Percentiles rank a stretch among this genome's conserved stretches.
phyloP scores from a whole-genome alignment of 2,329 filamentous ascomycete genomes.

The Cordyceps cateniannulata region DNA sequence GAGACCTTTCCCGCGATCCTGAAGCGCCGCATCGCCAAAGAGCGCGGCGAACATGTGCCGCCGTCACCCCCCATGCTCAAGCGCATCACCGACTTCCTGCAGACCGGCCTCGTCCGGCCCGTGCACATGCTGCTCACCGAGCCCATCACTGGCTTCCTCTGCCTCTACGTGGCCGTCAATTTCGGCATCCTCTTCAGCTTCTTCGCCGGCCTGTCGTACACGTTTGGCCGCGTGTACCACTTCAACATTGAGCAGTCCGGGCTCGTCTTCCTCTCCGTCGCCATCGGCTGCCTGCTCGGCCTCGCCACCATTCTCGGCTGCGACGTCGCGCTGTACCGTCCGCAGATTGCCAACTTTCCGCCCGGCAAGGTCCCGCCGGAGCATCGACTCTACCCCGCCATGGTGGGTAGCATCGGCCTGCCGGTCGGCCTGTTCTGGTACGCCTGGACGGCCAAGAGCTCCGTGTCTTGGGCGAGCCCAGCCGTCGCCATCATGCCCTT shows the following conservation, averaged over 20 bases:
- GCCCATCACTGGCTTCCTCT: slow-evolving; percentile 53
- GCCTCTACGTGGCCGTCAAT: slow-evolving; percentile 42
- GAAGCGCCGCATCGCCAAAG: slow-evolving; percentile 30
- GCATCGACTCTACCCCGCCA: slow-evolving; percentile 51
- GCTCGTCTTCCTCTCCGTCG: slow-evolving; percentile 39
- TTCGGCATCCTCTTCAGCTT: slow-evolving; percentile 48
- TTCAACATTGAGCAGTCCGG: slow-evolving; percentile 37
- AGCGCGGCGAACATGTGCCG: slow-evolving; percentile 25
- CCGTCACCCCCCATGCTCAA: slow-evolving; percentile 18
- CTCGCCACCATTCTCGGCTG: slow-evolving; percentile 34
- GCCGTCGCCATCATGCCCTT: slow-evolving; percentile 48
- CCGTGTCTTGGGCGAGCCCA: slow-evolving; percentile 44
- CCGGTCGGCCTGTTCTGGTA: slow-evolving; percentile 54
- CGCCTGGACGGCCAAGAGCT: slow-evolving; percentile 45
- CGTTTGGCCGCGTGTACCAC: slow-evolving; percentile 38
- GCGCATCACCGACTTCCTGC: slow-evolving; percentile 29
- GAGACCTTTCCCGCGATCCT: slow-evolving; percentile 54
- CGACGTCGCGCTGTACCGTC: slow-evolving; percentile 36
- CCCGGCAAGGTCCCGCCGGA: slow-evolving; percentile 41
- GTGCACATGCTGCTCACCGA: slow-evolving; percentile 55
- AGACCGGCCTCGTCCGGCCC: slow-evolving; percentile 41
- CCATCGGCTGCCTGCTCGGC: slow-evolving; percentile 39
- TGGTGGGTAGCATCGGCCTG: slow-evolving; percentile 49
- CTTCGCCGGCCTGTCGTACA: slow-evolving; percentile 44
- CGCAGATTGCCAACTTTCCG: slow-evolving; percentile 25